These are phyloP conservation scores for Xylaria sp. DNA, from an alignment of 2,329 filamentous ascomycete species.

Conservation along the genomic window DNA sequence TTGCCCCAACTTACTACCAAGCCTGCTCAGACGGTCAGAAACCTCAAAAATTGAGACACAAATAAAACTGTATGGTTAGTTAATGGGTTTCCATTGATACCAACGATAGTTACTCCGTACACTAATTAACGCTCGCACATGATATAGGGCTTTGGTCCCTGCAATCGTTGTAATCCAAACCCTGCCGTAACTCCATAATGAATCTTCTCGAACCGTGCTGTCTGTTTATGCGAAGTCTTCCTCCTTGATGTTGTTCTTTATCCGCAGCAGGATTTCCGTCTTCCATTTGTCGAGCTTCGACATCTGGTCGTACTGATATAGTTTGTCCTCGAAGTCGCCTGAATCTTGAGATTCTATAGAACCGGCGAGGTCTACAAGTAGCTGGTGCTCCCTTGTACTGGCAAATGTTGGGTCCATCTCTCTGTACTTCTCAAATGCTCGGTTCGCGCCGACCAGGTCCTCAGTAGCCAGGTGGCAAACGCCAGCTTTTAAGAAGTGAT, in stretches of 20 bases:
- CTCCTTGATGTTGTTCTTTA: conserved; percentile 83
- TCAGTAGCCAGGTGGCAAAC: conserved; percentile 82
- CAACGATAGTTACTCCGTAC: conserved; percentile 22
- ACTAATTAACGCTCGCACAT: conserved; percentile 32
- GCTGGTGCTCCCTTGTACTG: conserved; percentile 80
- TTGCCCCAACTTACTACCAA: background rate
- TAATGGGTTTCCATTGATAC: conserved; percentile 17
- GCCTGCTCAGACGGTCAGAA: background rate
- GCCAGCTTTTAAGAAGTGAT: conserved; percentile 93
- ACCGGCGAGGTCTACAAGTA: conserved; percentile 79
- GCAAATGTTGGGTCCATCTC: conserved; percentile 82
- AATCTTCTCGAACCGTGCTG: conserved; percentile 22
- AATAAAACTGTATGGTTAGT: background rate
- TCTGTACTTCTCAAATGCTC: conserved; percentile 83
- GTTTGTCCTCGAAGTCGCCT: conserved; percentile 84
- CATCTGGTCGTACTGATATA: conserved; percentile 90
- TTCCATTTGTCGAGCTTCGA: conserved; percentile 94
- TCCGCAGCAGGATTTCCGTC: conserved; percentile 81
- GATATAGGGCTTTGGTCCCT: conserved; percentile 24
- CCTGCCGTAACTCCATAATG: conserved; percentile 28
- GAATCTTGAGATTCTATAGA: conserved; percentile 81
- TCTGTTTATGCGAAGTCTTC: conserved; percentile 49
- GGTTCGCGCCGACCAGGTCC: conserved; percentile 80
- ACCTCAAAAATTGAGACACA: background rate
- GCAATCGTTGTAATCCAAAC: conserved; percentile 29